A percentile compares a stretch with the other conserved stretches of the same genome.
Conservation (phyloP, 2,329 filamentous ascomycete species). For the Trichoderma gracile region DNA sequence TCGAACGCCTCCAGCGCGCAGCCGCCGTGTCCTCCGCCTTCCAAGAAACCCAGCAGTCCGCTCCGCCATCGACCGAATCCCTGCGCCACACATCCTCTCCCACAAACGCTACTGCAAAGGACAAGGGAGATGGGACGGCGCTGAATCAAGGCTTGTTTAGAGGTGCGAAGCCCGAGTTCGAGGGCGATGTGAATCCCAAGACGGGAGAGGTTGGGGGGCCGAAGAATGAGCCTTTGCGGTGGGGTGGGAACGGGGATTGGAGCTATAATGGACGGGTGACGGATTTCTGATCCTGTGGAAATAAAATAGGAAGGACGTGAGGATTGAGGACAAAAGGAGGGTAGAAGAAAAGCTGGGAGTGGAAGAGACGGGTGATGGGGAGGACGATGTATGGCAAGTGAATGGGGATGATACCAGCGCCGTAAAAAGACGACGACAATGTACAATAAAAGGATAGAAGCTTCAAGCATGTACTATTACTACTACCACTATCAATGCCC, state of each 20-base stretch:
- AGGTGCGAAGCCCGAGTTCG: slow-evolving; percentile 86
- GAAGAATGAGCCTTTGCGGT: slow-evolving; percentile 93
- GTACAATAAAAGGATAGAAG: slow-evolving; percentile 15
- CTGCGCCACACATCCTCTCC: slow-evolving; percentile 29
- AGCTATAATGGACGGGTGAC: slow-evolving; percentile 95
- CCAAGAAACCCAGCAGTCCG: slow-evolving; percentile 33
- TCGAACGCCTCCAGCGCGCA: slow-evolving; percentile 77
- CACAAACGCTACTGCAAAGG: not conserved
- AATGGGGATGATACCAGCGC: not conserved
- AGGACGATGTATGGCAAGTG: not conserved
- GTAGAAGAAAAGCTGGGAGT: too few species aligned
- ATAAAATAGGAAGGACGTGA: not conserved
- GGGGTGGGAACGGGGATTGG: slow-evolving; percentile 77
- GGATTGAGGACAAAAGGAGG: not conserved
- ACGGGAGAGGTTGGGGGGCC: slow-evolving; percentile 95
- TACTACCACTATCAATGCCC: not conserved
- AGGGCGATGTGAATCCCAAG: slow-evolving; percentile 86
- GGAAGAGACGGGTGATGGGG: not conserved
- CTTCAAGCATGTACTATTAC: slow-evolving; percentile 13
- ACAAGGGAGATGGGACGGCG: slow-evolving; percentile 34
- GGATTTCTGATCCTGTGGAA: slow-evolving; percentile 63
- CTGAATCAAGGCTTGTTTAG: slow-evolving; percentile 64
- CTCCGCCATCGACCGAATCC: slow-evolving; percentile 32
- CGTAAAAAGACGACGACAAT: not conserved
- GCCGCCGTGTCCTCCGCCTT: slow-evolving; percentile 51